These are phyloP conservation scores for Acephala macrosclerotiorum DNA, from an alignment of 2,329 filamentous ascomycete genomes.

Conservation along the genomic window DNA sequence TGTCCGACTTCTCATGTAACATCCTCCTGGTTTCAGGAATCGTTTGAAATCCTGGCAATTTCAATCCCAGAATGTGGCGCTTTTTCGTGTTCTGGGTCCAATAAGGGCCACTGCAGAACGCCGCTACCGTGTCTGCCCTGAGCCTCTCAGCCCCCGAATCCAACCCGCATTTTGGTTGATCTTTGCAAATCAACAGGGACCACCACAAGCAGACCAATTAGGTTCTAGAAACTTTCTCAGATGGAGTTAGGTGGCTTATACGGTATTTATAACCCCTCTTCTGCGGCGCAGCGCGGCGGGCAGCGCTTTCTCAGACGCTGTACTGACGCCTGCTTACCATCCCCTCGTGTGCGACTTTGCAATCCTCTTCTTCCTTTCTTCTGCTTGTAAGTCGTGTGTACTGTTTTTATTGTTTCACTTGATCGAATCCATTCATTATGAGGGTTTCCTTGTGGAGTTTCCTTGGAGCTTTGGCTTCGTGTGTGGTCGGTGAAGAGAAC, in stretches of 20 bases:
- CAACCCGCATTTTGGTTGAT: not conserved
- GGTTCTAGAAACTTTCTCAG: not conserved
- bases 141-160: slow-evolving; percentile 1
- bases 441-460: slow-evolving; percentile 12
- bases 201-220: not conserved
- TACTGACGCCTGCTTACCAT: slow-evolving; percentile 2
- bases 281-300: not conserved
- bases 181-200: not conserved
- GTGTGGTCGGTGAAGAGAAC: not conserved
- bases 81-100: not conserved
- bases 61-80: not conserved
- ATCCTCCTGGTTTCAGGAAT: no score
- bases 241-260: not conserved
- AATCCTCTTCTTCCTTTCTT: not conserved
- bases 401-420: not conserved
- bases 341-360: not conserved
- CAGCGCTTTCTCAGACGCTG: not conserved
- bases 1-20: no score
- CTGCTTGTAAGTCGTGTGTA: not conserved
- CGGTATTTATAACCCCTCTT: not conserved
- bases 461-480: slow-evolving; percentile 13
- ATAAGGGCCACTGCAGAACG: not conserved
- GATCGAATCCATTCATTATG: slow-evolving; percentile 10
- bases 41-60: no score
- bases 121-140: not conserved